These are phyloP conservation scores for Solanum hybrid DNA, from an alignment of 305 asterid genomes.

Conservation along the genomic window DNA sequence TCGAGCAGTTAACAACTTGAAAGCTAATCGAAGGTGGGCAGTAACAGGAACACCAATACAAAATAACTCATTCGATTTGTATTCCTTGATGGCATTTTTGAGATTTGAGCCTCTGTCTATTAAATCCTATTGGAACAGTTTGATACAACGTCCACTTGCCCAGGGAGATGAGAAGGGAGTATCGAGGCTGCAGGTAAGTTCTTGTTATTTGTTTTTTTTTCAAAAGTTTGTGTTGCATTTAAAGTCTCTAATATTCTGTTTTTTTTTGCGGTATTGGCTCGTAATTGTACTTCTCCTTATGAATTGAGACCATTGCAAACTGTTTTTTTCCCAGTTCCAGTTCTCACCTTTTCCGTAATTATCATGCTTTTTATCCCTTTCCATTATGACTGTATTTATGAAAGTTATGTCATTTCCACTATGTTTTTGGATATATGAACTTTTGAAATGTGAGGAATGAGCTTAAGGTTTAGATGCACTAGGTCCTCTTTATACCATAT, in stretches of 20 bases:
- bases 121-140: slow-evolving; percentile 64
- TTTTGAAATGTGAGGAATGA: background rate
- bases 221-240: background rate
- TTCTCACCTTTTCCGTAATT: background rate
- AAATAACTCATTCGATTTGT: slow-evolving; percentile 69
- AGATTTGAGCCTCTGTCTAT: slow-evolving; percentile 81
- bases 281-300: background rate
- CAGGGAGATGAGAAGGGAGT: slow-evolving; percentile 74
- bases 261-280: background rate
- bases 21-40: slow-evolving; percentile 78
- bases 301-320: background rate
- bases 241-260: background rate
- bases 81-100: slow-evolving; percentile 71
- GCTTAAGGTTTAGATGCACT: background rate
- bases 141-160: slow-evolving; percentile 76
- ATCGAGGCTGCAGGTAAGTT: slow-evolving; percentile 66
- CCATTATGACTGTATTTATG: background rate
- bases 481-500: background rate
- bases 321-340: background rate
- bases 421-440: background rate
- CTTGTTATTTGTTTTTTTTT: background rate
- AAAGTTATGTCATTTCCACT: background rate
- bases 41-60: slow-evolving; percentile 93
- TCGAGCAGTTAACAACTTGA: slow-evolving; percentile 67
- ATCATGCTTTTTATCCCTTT: background rate